Evolutionary conservation across 1,284 basidiomycete species (phyloP), one percentile per base, ranked within the genome.

Genomic region (Chiua sp.): DNA sequence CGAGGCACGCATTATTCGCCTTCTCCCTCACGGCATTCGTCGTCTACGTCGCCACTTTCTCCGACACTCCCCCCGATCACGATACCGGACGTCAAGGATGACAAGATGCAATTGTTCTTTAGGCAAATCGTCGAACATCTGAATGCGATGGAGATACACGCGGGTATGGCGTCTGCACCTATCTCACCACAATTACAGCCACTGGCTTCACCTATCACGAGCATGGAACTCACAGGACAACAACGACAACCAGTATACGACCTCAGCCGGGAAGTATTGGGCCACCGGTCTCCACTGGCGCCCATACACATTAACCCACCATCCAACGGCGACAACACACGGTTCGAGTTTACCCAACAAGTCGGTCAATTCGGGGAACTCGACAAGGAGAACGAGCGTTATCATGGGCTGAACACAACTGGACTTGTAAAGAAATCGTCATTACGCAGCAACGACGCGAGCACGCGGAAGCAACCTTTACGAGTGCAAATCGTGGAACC

Each of bases 121-220:
- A 81, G 88, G 58, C 91, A 94, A 74, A 88, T 96, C 53, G 89
- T 89, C 10, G 87, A 92, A 47, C 91, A 93, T 67, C 83, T 95
- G 51, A 88, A 87, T 60, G 84, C 84, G 51, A 87, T 94, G 78
- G 86, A 88, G 66, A 75, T 78, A 42, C 75, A 75, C 60, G 75
- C 78, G 8, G 65, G 65, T 37, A 68, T 67, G 50, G 48, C 63
- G 16, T 64, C 62, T 53, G 53, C 61, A 20, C 63, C 62, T 44
- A 65, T 59, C 39, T 63, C 65, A 18, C 69, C 73, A 15, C 67
- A 60, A 20, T n/a, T 68, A 37, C 59, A 59, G 20, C 57, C 59
- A n/a, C 61, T 65, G 6, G 64, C 68, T 7, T 63, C 66, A 3
- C 70, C 72, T 5, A 7, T 69, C 13, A 62, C 59, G 13, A 64